Percentiles rank a stretch among this genome's conserved stretches.
Evolutionary conservation across 2,329 filamentous ascomycete species (phyloP).

Genomic region (Fusarium nelsonii): DNA sequence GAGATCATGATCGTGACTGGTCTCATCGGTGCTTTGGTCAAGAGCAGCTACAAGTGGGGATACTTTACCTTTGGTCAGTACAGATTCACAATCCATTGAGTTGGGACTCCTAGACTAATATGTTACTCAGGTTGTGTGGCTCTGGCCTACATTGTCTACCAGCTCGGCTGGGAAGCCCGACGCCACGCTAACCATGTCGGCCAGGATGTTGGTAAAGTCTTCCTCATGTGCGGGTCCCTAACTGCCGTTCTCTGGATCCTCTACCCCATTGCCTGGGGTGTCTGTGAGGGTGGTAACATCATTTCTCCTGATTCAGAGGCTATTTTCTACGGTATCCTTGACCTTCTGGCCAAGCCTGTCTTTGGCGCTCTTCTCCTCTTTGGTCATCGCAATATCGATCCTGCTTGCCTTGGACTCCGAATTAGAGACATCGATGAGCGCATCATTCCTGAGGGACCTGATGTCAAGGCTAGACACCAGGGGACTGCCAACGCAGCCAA

Average conservation of each 20-base stretch:
- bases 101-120: rapidly evolving
- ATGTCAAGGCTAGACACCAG: neutral
- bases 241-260: conserved; percentile 68
- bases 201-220: conserved; percentile 64
- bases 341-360: conserved; percentile 72
- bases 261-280: conserved; percentile 66
- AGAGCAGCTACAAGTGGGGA: conserved; percentile 68
- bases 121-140: conserved; percentile 53
- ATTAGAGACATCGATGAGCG: conserved; percentile 48
- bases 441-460: conserved; percentile 12
- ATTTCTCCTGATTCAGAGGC: conserved; percentile 74
- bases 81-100: rapidly evolving
- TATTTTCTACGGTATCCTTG: conserved; percentile 76
- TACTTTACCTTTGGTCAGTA: conserved; percentile 62
- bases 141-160: conserved; percentile 59
- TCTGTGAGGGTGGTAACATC: conserved; percentile 65
- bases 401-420: conserved; percentile 65
- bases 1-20: conserved; percentile 63
- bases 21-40: conserved; percentile 60
- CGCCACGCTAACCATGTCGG: conserved; percentile 68
- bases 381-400: conserved; percentile 73
- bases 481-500: neutral
- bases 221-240: conserved; percentile 67
- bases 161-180: conserved; percentile 56
- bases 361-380: conserved; percentile 72